A percentile compares a stretch with the other conserved stretches of the same genome.
Evolutionary conservation across 2,329 filamentous ascomycete species (phyloP).

Genomic region (Coniochaeta prunicola): DNA sequence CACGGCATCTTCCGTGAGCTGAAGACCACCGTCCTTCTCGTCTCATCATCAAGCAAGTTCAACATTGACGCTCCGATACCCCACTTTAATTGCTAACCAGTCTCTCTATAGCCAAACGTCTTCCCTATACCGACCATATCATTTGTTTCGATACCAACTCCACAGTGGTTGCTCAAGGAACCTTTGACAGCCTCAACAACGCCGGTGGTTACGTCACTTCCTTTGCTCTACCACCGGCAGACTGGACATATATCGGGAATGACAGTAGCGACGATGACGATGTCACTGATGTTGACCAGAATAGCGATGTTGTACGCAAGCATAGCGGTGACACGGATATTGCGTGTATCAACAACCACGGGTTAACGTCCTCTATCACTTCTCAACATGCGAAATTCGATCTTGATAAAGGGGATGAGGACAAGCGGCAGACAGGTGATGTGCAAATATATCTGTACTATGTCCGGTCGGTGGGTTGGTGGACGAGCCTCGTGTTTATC

Average conservation of each 20-base stretch:
- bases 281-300: background rate
- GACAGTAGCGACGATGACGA: no score
- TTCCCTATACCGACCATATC: constrained; percentile 31
- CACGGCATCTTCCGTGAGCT: constrained; percentile 4
- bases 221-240: no score
- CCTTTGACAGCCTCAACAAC: no score
- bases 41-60: constrained; percentile 11
- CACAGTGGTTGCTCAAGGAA: no score
- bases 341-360: background rate
- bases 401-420: constrained; percentile 1
- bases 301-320: no score
- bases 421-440: constrained; percentile 13
- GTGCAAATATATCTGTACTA: constrained; percentile 16
- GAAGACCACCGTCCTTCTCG: constrained; percentile 9
- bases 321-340: background rate
- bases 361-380: constrained; percentile 3
- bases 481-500: constrained; percentile 12
- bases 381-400: constrained; percentile 5
- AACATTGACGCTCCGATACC: no score
- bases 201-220: no score
- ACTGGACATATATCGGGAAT: no score
- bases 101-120: constrained; percentile 4
- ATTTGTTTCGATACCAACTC: no score
- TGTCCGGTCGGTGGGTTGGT: constrained; percentile 14
- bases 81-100: no score